phyloP scores from a whole-genome alignment of 371 early-diverging fungal species.

The Nematocida sp. region DNA sequence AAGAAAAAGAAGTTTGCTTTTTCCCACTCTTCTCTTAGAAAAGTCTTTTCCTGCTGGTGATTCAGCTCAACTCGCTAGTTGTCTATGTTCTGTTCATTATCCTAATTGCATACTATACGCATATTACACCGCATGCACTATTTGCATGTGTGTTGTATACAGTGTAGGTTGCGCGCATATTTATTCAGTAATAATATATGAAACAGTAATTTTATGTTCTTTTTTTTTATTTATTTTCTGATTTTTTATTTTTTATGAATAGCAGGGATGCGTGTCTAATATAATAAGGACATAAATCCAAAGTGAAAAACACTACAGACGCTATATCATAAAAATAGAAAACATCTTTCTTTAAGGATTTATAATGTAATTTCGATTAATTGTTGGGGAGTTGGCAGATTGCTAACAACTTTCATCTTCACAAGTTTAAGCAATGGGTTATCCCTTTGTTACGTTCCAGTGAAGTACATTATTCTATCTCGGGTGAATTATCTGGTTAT shows the following conservation, averaged over 20 bases:
- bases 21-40: constrained; percentile 11
- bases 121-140: no score
- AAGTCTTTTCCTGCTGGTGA: constrained; percentile 40
- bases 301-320: no score
- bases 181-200: not conserved
- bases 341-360: no score
- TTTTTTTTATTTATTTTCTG: constrained; percentile 10
- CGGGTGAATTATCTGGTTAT: constrained; percentile 40
- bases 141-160: not conserved
- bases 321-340: no score
- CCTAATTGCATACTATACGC: not conserved
- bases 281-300: no score
- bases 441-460: constrained; percentile 41
- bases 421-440: not conserved
- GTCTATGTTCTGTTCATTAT: no score
- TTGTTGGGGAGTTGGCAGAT: no score
- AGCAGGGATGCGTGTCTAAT: no score
- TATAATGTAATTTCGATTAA: no score
- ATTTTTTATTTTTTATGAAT: no score
- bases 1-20: constrained; percentile 2
- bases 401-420: no score
- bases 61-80: not conserved
- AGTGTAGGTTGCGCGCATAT: not conserved
- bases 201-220: constrained; percentile 7
- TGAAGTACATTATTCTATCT: constrained; percentile 51